These are phyloP conservation scores for Penicillium bovifimosum DNA, from an alignment of 495 filamentous ascomycete species.

Conservation along the genomic window DNA sequence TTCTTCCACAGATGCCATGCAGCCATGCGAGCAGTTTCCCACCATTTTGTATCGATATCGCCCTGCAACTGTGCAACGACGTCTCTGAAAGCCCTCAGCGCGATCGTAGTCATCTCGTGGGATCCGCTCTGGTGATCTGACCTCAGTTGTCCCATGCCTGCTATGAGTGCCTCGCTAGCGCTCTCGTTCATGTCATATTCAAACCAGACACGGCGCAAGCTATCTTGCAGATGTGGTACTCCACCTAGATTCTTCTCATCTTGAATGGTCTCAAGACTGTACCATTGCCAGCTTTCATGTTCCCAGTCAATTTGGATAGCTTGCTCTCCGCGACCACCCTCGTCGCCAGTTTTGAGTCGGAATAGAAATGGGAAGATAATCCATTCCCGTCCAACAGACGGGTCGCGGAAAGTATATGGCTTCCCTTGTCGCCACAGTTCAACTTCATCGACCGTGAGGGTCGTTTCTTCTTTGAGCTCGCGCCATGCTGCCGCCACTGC, in stretches of 20 bases:
- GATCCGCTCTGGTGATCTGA: conserved; percentile 54
- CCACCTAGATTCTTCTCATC: conserved; percentile 38
- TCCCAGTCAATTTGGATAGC: conserved; percentile 58
- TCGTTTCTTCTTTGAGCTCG: conserved; percentile 59
- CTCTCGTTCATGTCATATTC: conserved; percentile 38
- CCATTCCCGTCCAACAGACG: conserved; percentile 50
- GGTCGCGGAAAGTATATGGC: conserved; percentile 52
- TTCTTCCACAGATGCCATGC: conserved; percentile 63
- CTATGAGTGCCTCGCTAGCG: conserved; percentile 38
- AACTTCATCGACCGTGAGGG: conserved; percentile 40
- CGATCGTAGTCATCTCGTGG: conserved; percentile 47
- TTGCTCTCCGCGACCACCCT: conserved; percentile 24
- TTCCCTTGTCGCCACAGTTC: conserved; percentile 52
- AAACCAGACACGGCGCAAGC: conserved; percentile 52
- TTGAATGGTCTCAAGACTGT: conserved; percentile 41
- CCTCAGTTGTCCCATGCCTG: conserved; percentile 42
- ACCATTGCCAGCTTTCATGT: conserved; percentile 53
- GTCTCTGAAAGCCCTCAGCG: conserved; percentile 43
- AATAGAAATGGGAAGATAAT: conserved; percentile 60
- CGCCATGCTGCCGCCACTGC: conserved; percentile 54
- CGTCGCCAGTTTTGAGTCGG: conserved; percentile 34
- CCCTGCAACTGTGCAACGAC: conserved; percentile 25
- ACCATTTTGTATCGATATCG: conserved; percentile 36
- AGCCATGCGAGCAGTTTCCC: conserved; percentile 48
- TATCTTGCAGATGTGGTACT: conserved; percentile 53